A percentile compares a stretch with the other conserved stretches of the same genome.
These are phyloP conservation scores for Zygosaccharomyces pseudorouxii DNA, from an alignment of 805 yeast genomes.

Conservation along the genomic window DNA sequence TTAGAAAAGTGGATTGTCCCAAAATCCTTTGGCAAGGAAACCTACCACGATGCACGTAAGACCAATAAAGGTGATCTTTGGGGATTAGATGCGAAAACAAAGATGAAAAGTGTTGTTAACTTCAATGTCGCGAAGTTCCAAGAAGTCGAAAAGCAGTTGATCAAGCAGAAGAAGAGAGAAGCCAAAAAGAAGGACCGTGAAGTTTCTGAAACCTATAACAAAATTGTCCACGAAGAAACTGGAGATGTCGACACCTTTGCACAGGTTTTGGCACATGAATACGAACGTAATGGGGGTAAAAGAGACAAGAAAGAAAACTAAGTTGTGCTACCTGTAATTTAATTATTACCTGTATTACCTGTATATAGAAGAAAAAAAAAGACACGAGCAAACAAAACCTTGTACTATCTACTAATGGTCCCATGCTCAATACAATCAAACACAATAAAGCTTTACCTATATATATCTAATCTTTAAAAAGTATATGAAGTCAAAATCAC, in stretches of 20 bases:
- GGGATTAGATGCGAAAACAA: slow-evolving; percentile 65
- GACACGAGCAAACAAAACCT: neutral
- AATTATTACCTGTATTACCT: neutral
- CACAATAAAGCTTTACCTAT: slow-evolving; percentile 7
- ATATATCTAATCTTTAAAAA: neutral
- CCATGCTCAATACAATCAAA: neutral
- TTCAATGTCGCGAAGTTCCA: slow-evolving; percentile 28
- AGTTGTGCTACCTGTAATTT: neutral
- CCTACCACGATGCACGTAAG: slow-evolving; percentile 88
- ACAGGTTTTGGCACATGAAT: slow-evolving; percentile 18
- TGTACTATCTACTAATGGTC: too few species aligned
- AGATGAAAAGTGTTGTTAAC: slow-evolving; percentile 31
- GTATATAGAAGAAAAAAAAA: neutral
- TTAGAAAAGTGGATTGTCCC: slow-evolving; percentile 87
- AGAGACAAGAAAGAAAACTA: slow-evolving; percentile 11
- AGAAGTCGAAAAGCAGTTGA: slow-evolving; percentile 22
- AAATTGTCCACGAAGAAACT: slow-evolving; percentile 9
- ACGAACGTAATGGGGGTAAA: slow-evolving; percentile 10
- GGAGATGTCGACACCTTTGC: slow-evolving; percentile 18
- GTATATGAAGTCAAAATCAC: neutral
- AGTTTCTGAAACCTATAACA: slow-evolving; percentile 17
- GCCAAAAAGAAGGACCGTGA: slow-evolving; percentile 20
- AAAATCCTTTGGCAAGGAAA: slow-evolving; percentile 65
- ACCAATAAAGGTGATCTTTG: slow-evolving; percentile 81
- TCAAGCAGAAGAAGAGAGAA: slow-evolving; percentile 19